Evolutionary conservation across 2,329 filamentous ascomycete genomes (phyloP), one percentile per base, ranked within the genome.

Genomic region (Trichoderma endophyticum): DNA sequence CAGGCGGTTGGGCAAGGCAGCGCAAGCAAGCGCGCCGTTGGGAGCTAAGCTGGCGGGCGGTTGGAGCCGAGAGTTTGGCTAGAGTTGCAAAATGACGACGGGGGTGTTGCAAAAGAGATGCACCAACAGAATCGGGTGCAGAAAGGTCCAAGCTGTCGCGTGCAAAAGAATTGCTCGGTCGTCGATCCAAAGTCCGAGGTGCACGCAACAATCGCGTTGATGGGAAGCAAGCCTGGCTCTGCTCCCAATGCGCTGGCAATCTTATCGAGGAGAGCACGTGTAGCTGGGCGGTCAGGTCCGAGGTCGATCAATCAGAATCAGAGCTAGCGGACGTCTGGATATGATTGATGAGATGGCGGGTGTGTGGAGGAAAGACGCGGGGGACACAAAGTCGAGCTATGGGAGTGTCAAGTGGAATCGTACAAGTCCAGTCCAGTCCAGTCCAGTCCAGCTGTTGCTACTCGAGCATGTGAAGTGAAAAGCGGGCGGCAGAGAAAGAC

Each of bases 1-100:
- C 32, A 9, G 34, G 69, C 34, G 69, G 57, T 60, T 48, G n/a
- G 18, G 69, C 43, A 34, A 24, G 12, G 69, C 61, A 59, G 60
- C 69, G 60, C 69, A 66, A 57, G 69, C 61, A 57, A 43, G 69
- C 69, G 69, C 61, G 61, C 69, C 69, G 69, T 59, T 57, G 61
- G 64, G 51, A 60, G 51, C 60, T 26, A 54, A 59, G 61, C 26
- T 32, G 15, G 48, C 30, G 48, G 67, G 60, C 30, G 48, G 67
- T 21, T 69, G 18, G 66, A 61, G 30, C 56, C 30, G 68, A 60
- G 48, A 60, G 26, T 64, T 63, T 63, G 48, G 60, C 43, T 30
- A 18, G 24, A 64, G 28, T 11, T 48, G 12, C 59, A 57, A 57
- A 54, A 59, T 11, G 59, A 39, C 54, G 54, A 60, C 36, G 51